A percentile compares a stretch with the other conserved stretches of the same genome.
Conservation (phyloP, 1,139 yeast genomes). For the Scheffersomyces cryptocercus region DNA sequence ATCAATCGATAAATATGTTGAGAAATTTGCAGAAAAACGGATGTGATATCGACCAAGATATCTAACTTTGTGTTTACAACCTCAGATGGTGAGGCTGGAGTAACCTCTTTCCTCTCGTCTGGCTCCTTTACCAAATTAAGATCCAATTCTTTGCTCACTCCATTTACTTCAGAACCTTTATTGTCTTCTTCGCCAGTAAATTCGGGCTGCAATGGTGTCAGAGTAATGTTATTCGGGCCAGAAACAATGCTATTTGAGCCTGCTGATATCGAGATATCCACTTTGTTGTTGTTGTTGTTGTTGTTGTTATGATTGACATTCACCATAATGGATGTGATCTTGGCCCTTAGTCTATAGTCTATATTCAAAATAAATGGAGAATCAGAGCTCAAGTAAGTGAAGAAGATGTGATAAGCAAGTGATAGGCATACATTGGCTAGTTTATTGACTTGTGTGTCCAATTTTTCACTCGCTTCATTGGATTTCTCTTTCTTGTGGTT, state of each 20-base stretch:
- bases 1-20: conserved; percentile 57
- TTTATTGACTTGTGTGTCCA: conserved; percentile 37
- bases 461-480: conserved; percentile 6
- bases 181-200: no score
- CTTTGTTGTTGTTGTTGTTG: conserved; percentile 2
- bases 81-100: no score
- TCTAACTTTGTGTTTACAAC: conserved; percentile 24
- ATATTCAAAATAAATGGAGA: conserved; percentile 76
- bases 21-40: conserved; percentile 44
- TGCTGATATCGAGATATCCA: not conserved
- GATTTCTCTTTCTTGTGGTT: conserved; percentile 15
- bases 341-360: conserved; percentile 54
- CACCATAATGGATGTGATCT: conserved; percentile 24
- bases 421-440: conserved; percentile 55
- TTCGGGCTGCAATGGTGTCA: not conserved
- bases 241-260: not conserved
- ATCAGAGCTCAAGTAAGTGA: conserved; percentile 66
- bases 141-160: not conserved
- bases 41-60: conserved; percentile 31
- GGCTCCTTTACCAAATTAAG: conserved; percentile 5
- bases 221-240: not conserved
- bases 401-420: conserved; percentile 61
- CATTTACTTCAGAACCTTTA: no score
- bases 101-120: conserved; percentile 13
- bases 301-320: conserved; percentile 1